Base-by-base conservation (phyloP, 345 rosid species). In the Ceriops tagal region DNA sequence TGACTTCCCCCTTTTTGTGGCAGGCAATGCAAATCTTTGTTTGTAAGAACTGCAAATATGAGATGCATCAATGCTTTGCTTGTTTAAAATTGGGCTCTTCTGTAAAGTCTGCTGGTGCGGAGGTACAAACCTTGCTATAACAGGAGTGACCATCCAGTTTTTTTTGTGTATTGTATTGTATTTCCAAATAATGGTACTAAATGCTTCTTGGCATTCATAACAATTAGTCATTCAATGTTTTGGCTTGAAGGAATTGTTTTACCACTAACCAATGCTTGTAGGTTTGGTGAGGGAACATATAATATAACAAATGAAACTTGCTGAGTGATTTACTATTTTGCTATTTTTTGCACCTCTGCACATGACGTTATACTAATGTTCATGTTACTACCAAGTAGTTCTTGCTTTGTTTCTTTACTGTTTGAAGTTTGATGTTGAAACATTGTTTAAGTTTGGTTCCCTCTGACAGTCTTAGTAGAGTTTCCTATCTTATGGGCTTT, bases 81-180 rank as follows among this genome's bases (percentile, higher is more conserved):
- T 95, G 99, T 83, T 88, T 88, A 71, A 82, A 84, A 73, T 76
- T 95, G 69, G 99, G 96, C 64, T 87, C 84, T 59, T 92, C 97
- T 72, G 88, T 84, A 74, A 87, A 86, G 77, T 81, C 83, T 56
- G 46, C 82, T 79, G 87, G 77, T 68, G 80, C 88, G 4, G 89
- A 95, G 93, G 99, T 93, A 78, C 71, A 71, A 26, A 49, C 46
- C 24, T 71, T 78, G 37, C 64, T 31, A 63, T 68, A n/a, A 31
- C 64, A 8, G 64, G 16, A 16, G 28, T 31, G 26, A 34, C 59
- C 7, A 53, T 71, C 66, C 37, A 43, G 15, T 46, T 32, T 32
- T 64, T 8, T 4, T 64, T 47, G 1, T 21, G 6, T 16, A 55
- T 55, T 31, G 18, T 34, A 34, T 34, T 34, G 6, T 58, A 34